These are phyloP conservation scores for Rosa rugosa DNA, from an alignment of 306 rosid species.

Conservation along the genomic window DNA sequence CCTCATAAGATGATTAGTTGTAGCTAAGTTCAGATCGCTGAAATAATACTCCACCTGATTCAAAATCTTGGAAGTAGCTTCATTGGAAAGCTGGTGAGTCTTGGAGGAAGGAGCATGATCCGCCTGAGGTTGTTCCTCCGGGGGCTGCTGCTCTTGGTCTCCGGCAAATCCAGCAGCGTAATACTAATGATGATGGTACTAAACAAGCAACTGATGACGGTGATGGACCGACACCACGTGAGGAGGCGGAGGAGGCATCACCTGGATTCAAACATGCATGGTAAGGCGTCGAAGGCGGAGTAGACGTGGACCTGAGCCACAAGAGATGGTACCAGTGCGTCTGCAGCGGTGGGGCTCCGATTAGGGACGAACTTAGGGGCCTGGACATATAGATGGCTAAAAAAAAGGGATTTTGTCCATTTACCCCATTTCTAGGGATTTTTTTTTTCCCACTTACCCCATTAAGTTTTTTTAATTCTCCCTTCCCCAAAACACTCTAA, in stretches of 20 bases:
- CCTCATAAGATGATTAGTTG: constrained; percentile 97
- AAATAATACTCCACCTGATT: constrained; percentile 99
- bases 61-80: constrained; percentile 63
- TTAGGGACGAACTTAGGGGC: constrained; percentile 80
- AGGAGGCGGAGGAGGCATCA: constrained; percentile 43
- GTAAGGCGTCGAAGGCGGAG: constrained; percentile 49
- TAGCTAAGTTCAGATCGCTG: constrained; percentile 92
- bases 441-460: too few species aligned
- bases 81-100: constrained; percentile 58
- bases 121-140: constrained; percentile 22
- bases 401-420: constrained; percentile 31
- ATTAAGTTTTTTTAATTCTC: too few species aligned
- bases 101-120: constrained; percentile 51
- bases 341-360: constrained; percentile 32
- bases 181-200: constrained; percentile 43
- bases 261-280: constrained; percentile 51
- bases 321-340: background rate
- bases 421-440: constrained; percentile 21
- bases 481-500: too few species aligned
- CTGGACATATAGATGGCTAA: constrained; percentile 84
- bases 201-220: constrained; percentile 48
- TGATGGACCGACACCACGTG: constrained; percentile 28
- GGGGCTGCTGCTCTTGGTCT: constrained; percentile 40
- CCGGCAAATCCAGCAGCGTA: constrained; percentile 29
- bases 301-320: constrained; percentile 41